Evolutionary conservation across 2,329 filamentous ascomycete genomes (phyloP), one percentile per base, ranked within the genome.

Genomic region (Ophiostoma sp.): DNA sequence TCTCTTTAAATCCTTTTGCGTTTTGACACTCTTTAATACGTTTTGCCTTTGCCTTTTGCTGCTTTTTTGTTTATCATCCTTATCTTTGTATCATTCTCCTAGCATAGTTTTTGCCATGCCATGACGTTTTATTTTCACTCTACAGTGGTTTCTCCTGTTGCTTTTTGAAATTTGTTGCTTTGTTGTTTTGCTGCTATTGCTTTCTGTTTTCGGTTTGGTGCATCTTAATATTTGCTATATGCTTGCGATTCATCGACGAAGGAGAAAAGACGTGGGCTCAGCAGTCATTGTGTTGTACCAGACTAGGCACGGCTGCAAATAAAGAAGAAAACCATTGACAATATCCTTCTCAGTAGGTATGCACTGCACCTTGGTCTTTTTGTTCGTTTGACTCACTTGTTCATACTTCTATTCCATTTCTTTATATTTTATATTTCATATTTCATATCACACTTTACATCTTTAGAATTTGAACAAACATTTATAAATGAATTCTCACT

Each of bases 31-130:
- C 57, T 41, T 41, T 15, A 41, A 13, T n/a, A n/a, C n/a, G n/a
- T n/a, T n/a, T n/a, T n/a, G n/a, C n/a, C n/a, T n/a, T 54, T 7
- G 3, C 5, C 3, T 54, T 48, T 27, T 48, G 35, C 3, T 5
- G 11, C 10, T 8, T 52, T 48, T 10, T 64, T 36, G 11, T 11
- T 57, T 44, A n/a, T 52, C 15, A 1, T 27, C 60, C 11, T 23
- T 71, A 48, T 33, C 39, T 41, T 36, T 67, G 27, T 11, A 33
- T 67, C 66, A 35, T 41, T 64, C 41, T 36, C n/a, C 52, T 67
- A 62, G 57, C 57, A 62, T 62, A 62, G 57, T 62, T 33, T 62
- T 11, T 62, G 57, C 35, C n/a, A 62, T 62, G 23, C 17, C 27
- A 33, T 17, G 57, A 33, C 57, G 52, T 66, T 20, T 67, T 68